These are phyloP conservation scores for Calonectria hongkongensis DNA, from an alignment of 2,329 filamentous ascomycete species.

Conservation along the genomic window DNA sequence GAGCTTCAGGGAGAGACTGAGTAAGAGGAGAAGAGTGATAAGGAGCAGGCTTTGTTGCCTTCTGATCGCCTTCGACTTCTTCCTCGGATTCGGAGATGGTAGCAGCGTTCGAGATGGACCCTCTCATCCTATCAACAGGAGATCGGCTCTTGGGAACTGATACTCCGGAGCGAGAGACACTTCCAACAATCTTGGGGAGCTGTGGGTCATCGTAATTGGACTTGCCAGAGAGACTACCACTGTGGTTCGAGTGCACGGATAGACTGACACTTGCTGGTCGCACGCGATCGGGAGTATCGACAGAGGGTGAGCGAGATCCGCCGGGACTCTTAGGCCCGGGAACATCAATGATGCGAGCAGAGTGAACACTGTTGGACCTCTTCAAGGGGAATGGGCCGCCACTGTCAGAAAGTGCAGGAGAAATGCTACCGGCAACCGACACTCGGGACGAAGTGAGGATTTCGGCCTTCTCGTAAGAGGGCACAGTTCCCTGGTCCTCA, in stretches of 20 bases:
- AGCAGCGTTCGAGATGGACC: conserved; percentile 53
- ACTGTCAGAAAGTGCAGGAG: conserved; percentile 69
- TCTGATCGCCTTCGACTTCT: conserved; percentile 50
- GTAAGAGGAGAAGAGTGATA: conserved; percentile 52
- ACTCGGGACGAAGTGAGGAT: conserved; percentile 75
- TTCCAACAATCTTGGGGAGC: conserved; percentile 49
- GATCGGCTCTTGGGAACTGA: conserved; percentile 55
- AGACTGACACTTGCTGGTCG: conserved; percentile 61
- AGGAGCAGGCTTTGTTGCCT: conserved; percentile 45
- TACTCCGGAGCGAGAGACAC: conserved; percentile 48
- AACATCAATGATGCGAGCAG: conserved; percentile 76
- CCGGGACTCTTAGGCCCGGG: conserved; percentile 70
- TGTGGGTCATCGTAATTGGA: conserved; percentile 65
- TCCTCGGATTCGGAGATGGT: conserved; percentile 69
- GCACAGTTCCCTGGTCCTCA: conserved; percentile 67
- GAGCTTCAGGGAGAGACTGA: conserved; percentile 51
- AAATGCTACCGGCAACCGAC: conserved; percentile 72
- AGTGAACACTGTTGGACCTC: conserved; percentile 70
- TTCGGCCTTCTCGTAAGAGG: conserved; percentile 73
- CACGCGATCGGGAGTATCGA: conserved; percentile 66
- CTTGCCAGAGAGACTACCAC: conserved; percentile 60
- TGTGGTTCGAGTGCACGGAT: conserved; percentile 62
- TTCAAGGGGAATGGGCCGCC: conserved; percentile 62
- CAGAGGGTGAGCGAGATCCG: conserved; percentile 69
- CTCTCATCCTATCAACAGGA: conserved; percentile 58